Conservation (phyloP, 2,329 filamentous ascomycete species). For the Curvularia sp. region DNA sequence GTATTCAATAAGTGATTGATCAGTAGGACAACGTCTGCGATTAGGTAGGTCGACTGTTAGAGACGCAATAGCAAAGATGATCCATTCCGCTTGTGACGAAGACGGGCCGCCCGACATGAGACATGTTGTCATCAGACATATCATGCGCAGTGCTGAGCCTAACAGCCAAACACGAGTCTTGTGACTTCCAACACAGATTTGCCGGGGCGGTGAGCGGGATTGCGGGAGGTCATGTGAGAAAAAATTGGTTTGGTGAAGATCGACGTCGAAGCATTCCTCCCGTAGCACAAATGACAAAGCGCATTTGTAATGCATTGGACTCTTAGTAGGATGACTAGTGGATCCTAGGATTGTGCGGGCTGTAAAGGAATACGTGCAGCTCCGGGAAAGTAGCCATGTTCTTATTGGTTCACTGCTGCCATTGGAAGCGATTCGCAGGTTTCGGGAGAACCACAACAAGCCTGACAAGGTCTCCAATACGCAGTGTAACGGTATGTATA, state of each 20-base stretch:
- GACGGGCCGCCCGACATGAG: background rate
- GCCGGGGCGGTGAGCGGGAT: background rate
- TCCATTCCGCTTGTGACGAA: background rate
- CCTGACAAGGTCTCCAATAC: background rate
- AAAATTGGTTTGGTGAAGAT: conserved; percentile 4
- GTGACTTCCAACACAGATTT: background rate
- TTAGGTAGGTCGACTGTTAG: background rate
- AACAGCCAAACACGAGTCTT: background rate
- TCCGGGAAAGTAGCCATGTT: background rate
- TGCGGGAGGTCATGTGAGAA: background rate
- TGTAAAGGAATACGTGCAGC: no score
- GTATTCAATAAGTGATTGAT: background rate
- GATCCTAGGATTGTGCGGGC: no score
- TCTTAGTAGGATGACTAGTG: background rate
- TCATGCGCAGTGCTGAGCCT: background rate
- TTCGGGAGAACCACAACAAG: background rate
- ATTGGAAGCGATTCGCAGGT: background rate
- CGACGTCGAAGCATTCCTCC: conserved; percentile 1
- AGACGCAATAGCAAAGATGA: background rate
- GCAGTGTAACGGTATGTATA: background rate
- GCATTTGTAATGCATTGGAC: background rate
- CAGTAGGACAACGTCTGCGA: background rate
- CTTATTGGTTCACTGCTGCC: background rate
- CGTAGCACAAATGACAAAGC: background rate
- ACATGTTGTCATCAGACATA: conserved; percentile 2